Conservation (phyloP, 2,329 filamentous ascomycete species). For the Aspergillus pseudonomiae region DNA sequence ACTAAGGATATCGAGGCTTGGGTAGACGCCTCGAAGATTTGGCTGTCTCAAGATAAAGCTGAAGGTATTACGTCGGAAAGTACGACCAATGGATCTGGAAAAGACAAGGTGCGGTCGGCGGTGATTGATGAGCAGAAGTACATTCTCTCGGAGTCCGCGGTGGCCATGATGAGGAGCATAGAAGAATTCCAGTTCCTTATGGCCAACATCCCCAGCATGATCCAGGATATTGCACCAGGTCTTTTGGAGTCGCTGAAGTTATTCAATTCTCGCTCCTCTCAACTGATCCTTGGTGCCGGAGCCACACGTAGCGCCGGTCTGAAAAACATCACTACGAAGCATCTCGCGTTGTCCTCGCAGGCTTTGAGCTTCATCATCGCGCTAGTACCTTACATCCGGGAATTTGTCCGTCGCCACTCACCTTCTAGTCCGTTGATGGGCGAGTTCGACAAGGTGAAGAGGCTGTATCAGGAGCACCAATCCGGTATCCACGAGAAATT, state of each 20-base stretch:
- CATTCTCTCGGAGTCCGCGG: constrained; percentile 80
- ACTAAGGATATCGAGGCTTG: constrained; percentile 60
- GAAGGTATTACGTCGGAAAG: constrained; percentile 29
- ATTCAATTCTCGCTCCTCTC: constrained; percentile 95
- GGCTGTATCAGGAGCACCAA: constrained; percentile 85
- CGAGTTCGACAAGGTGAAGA: constrained; percentile 86
- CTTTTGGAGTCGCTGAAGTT: constrained; percentile 85
- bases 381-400: constrained; percentile 84
- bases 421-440: constrained; percentile 63
- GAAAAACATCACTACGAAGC: constrained; percentile 95
- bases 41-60: constrained; percentile 45
- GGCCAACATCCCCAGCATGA: constrained; percentile 84
- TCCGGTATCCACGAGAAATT: constrained; percentile 89
- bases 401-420: constrained; percentile 81
- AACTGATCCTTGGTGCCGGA: constrained; percentile 92
- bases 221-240: constrained; percentile 75
- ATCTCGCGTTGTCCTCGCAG: constrained; percentile 88
- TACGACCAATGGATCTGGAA: constrained; percentile 45
- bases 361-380: constrained; percentile 85
- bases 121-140: constrained; percentile 83
- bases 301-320: constrained; percentile 86
- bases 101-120: constrained; percentile 71
- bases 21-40: constrained; percentile 54
- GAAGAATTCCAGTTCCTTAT: constrained; percentile 82
- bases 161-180: constrained; percentile 78